Percentiles rank a stretch among this genome's conserved stretches.
These are phyloP conservation scores for Myrica gale DNA, from an alignment of 306 rosid genomes.

Conservation along the genomic window DNA sequence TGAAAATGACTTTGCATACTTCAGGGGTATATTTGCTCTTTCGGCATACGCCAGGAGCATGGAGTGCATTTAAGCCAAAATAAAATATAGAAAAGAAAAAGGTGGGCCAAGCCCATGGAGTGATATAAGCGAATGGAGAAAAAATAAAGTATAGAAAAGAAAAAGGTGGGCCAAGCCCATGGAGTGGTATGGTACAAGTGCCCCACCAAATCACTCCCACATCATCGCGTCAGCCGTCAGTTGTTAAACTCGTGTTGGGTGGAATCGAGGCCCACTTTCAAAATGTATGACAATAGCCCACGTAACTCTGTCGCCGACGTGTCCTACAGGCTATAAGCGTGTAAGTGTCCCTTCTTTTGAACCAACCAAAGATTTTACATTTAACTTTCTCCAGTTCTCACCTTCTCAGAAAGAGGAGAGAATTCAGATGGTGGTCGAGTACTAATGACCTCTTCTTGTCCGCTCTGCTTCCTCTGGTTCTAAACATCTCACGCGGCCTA, in stretches of 20 bases:
- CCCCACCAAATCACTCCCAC: conserved; percentile 63
- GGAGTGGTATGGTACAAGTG: background rate
- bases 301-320: conserved; percentile 30
- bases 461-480: conserved; percentile 11
- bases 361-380: conserved; percentile 7
- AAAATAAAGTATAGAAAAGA: background rate
- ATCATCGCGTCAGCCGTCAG: conserved; percentile 26
- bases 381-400: background rate
- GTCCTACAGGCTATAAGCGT: conserved; percentile 31
- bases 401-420: background rate
- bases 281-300: conserved; percentile 25
- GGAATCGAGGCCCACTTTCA: conserved; percentile 40
- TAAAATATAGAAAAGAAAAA: background rate
- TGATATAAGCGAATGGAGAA: no score
- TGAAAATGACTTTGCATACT: no score
- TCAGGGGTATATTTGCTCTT: no score
- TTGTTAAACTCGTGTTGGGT: background rate
- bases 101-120: conserved; percentile 56
- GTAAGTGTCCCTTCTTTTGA: conserved; percentile 10
- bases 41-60: no score
- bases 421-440: conserved; percentile 21
- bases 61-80: no score
- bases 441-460: conserved; percentile 36
- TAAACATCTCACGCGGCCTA: conserved; percentile 33
- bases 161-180: conserved; percentile 55